Base-by-base conservation (phyloP, 2,329 filamentous ascomycete genomes). In the Didymella arachidicola region DNA sequence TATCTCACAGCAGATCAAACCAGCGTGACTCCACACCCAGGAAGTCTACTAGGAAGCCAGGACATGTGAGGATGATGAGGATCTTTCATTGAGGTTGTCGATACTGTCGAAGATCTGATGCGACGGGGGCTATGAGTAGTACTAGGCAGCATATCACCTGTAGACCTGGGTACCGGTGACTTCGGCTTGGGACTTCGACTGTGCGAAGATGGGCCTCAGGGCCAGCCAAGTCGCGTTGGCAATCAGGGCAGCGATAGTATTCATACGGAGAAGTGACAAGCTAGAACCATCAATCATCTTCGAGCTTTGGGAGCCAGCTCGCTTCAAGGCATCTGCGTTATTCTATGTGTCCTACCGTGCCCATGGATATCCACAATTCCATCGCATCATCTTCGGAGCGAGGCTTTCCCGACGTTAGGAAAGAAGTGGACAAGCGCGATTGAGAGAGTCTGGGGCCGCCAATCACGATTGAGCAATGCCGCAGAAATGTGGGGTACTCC, bases 151-250 rank as follows among this genome's bases (percentile, higher is more conserved):
- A 14, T 12, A 7, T 34, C 8, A 16, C 1, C 7, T 8, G n/a
- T 18, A 18, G n/a, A n/a, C 6, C 32, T 8, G 32, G 3, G 4
- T 16, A 8, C 32, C 8, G 6, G 7, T 7, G 32, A 36, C 32
- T 36, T 18, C 32, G 93, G 92, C 72, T 92, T 89, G 32, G 96
- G 82, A 4, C 92, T 84, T 16, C 90, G 86, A 0, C 8, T 14
- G 30, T 14, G 12, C 10, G 91, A 91, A 0, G 91, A 91, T 30
- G 96, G 77, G 75, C 42, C 26, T 29, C 36, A 51, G 36, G 14
- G 42, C 34, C 10, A 34, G 36, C 27, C 52, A 48, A 29, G 52
- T 19, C 16, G 52, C 25, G 12, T 34, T 34, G 3, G 32, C 32
- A 46, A 42, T n/a, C 6, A 46, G 50, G 7, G 50, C n/a, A 46